Conservation (phyloP, 2,329 filamentous ascomycete species). For the Paradendryphiella salina region DNA sequence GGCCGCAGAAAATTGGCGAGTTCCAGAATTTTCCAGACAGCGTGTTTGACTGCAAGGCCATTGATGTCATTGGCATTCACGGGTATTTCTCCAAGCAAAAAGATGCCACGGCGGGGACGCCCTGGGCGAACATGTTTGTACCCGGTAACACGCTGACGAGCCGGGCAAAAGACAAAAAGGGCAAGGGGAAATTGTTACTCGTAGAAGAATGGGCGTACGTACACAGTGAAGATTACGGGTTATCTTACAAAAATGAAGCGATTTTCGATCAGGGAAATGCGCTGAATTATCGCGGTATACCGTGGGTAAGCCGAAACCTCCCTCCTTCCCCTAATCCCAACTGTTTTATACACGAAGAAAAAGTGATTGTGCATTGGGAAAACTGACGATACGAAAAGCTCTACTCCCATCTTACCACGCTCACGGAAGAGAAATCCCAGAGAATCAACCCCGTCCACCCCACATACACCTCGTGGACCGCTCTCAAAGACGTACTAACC, state of each 20-base stretch:
- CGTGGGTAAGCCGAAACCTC: conserved; percentile 33
- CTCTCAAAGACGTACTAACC: conserved; percentile 27
- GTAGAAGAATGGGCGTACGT: conserved; percentile 43
- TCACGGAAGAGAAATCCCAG: conserved; percentile 29
- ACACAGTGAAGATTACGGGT: conserved; percentile 24
- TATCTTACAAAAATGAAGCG: conserved; percentile 39
- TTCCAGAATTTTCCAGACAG: conserved; percentile 41
- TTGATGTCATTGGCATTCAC: conserved; percentile 44
- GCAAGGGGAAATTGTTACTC: conserved; percentile 36
- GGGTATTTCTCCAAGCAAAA: conserved; percentile 35
- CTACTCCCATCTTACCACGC: conserved; percentile 36
- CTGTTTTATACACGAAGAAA: neutral
- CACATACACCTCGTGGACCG: conserved; percentile 27
- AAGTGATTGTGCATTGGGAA: too few relatives aligned
- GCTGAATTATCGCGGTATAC: conserved; percentile 43
- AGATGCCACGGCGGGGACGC: conserved; percentile 36
- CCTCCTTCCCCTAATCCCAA: neutral
- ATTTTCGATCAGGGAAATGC: conserved; percentile 44
- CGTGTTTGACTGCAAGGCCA: conserved; percentile 37
- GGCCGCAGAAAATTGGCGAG: conserved; percentile 28
- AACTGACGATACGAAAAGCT: conserved; percentile 24
- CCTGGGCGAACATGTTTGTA: conserved; percentile 42
- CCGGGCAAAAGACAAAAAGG: conserved; percentile 29
- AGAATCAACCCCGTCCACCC: conserved; percentile 30
- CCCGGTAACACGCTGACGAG: conserved; percentile 42